These are phyloP conservation scores for Austroboletus eburneus DNA, from an alignment of 768 basidiomycete genomes.

Conservation along the genomic window DNA sequence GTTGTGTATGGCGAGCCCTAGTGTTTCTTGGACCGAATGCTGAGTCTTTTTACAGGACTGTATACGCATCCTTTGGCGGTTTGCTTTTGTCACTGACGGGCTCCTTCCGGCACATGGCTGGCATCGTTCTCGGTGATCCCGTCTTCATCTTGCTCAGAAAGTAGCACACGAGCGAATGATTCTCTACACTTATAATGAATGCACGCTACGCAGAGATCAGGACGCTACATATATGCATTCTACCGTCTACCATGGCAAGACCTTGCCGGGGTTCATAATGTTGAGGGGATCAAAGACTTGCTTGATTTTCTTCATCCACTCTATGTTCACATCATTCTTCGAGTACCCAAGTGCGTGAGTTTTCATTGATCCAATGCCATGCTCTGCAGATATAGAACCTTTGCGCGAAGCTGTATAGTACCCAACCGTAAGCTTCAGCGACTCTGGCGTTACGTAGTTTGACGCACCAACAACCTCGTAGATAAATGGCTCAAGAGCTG, in stretches of 20 bases:
- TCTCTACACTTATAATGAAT: background rate
- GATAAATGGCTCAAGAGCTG: conserved; percentile 89
- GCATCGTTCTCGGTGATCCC: conserved; percentile 89
- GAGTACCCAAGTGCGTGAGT: conserved; percentile 86
- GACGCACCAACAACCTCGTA: conserved; percentile 82
- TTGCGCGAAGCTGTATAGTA: conserved; percentile 55
- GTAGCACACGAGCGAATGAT: conserved; percentile 38
- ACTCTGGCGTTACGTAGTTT: background rate
- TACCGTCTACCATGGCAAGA: conserved; percentile 36
- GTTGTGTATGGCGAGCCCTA: conserved; percentile 55
- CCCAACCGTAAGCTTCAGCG: conserved; percentile 1
- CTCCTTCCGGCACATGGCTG: conserved; percentile 86
- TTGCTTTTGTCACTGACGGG: conserved; percentile 92
- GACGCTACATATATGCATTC: no score
- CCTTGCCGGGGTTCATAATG: conserved; percentile 92
- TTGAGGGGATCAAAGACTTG: conserved; percentile 82
- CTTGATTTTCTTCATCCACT: conserved; percentile 89
- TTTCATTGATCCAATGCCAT: conserved; percentile 96
- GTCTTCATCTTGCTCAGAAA: conserved; percentile 85
- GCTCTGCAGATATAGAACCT: conserved; percentile 95
- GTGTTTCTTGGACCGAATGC: background rate
- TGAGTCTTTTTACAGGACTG: conserved; percentile 55
- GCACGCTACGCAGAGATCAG: no score
- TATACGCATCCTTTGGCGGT: conserved; percentile 95
- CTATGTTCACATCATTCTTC: conserved; percentile 74